Percentiles rank a stretch among this genome's conserved stretches.
phyloP scores from a whole-genome alignment of 2,329 filamentous ascomycete species.

The Huntiella bhutanensis region DNA sequence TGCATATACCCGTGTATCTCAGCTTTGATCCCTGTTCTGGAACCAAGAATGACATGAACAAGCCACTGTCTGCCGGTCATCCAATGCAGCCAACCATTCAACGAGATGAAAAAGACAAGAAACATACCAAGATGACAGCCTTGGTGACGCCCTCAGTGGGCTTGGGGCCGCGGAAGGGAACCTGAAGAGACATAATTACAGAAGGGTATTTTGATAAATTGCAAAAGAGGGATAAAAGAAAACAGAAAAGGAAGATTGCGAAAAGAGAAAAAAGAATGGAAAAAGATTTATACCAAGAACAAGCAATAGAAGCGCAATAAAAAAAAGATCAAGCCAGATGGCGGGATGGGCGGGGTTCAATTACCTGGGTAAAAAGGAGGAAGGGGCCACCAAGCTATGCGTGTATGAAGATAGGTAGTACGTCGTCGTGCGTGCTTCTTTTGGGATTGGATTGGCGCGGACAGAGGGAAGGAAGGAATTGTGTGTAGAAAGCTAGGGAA shows the following conservation, averaged over 20 bases:
- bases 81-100: not conserved
- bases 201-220: not conserved
- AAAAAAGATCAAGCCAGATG: constrained; percentile 1
- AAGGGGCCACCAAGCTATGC: too few species aligned
- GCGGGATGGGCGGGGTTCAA: not conserved
- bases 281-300: not conserved
- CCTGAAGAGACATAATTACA: constrained; percentile 19
- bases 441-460: too few species aligned
- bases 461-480: too few species aligned
- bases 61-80: not conserved
- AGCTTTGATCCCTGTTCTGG: too few species aligned
- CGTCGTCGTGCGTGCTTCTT: too few species aligned
- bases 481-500: too few species aligned
- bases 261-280: constrained; percentile 2
- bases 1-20: too few species aligned
- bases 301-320: not conserved
- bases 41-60: too few species aligned
- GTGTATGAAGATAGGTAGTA: too few species aligned
- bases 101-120: not conserved
- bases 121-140: constrained; percentile 71
- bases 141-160: constrained; percentile 43
- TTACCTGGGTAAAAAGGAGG: too few species aligned
- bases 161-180: constrained; percentile 32
- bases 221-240: constrained; percentile 1
- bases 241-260: constrained; percentile 1